Evolutionary conservation across 257 asterid species (phyloP).

Genomic region (Solanum gracilifrons): DNA sequence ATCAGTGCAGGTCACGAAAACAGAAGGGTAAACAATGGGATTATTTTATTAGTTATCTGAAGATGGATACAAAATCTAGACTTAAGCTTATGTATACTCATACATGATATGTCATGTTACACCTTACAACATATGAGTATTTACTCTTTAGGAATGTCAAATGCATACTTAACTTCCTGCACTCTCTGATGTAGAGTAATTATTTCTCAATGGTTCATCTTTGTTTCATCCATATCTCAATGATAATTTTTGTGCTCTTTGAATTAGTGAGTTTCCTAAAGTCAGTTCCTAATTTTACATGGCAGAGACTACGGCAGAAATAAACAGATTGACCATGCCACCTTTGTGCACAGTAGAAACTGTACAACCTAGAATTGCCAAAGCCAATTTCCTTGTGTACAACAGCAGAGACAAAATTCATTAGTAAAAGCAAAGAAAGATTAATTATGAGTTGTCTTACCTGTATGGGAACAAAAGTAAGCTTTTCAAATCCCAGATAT

Average conservation of each 20-base stretch:
- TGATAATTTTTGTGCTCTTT: not conserved
- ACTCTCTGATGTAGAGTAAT: not conserved
- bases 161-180: not conserved
- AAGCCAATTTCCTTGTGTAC: not conserved
- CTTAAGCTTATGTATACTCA: not conserved
- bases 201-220: not conserved
- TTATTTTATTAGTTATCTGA: not conserved
- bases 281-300: not conserved
- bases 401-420: not conserved
- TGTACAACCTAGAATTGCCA: not conserved
- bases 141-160: not conserved
- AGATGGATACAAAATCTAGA: not conserved
- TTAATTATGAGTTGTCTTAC: conserved; percentile 17
- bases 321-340: not conserved
- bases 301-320: not conserved
- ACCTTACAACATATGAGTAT: not conserved
- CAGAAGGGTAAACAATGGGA: not conserved
- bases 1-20: not conserved
- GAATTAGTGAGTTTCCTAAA: not conserved
- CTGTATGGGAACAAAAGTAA: conserved; percentile 94
- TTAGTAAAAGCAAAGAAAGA: not conserved
- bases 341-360: not conserved
- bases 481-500: conserved; percentile 87
- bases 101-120: not conserved
- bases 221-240: not conserved